phyloP scores from a whole-genome alignment of 1,284 basidiomycete genomes.

The Apiotrichum akiyoshidainum region DNA sequence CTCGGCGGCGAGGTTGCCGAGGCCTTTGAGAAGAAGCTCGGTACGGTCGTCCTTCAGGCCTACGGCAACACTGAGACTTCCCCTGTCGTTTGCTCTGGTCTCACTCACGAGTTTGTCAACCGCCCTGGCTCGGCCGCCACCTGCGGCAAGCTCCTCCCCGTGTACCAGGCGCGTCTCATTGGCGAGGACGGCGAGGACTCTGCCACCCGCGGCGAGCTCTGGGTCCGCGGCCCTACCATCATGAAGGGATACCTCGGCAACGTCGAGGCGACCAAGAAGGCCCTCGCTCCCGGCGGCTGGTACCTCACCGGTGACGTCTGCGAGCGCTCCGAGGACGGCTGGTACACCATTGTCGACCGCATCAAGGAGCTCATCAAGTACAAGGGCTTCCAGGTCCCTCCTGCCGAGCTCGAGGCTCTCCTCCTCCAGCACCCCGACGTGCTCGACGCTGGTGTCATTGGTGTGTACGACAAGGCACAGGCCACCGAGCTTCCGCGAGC shows the following conservation, averaged over 20 bases:
- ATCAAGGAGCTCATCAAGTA: conserved; percentile 83
- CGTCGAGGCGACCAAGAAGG: conserved; percentile 60
- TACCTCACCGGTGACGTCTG: conserved; percentile 81
- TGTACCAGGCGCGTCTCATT: conserved; percentile 72
- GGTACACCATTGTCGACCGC: conserved; percentile 51
- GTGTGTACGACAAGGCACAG: conserved; percentile 60
- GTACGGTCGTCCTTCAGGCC: conserved; percentile 37
- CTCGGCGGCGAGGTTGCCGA: conserved; percentile 55
- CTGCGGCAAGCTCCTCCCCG: conserved; percentile 70
- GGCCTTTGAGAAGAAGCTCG: conserved; percentile 27
- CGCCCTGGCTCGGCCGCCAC: conserved; percentile 61
- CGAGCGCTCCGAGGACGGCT: conserved; percentile 61
- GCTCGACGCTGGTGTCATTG: conserved; percentile 68
- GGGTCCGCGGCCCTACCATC: conserved; percentile 70
- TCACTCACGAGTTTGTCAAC: conserved; percentile 29
- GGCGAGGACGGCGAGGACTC: conserved; percentile 43
- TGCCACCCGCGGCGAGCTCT: conserved; percentile 70
- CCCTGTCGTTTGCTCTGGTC: conserved; percentile 35
- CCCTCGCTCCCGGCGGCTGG: conserved; percentile 61
- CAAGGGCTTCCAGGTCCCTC: conserved; percentile 63
- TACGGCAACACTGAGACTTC: conserved; percentile 54
- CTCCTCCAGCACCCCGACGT: conserved; percentile 68
- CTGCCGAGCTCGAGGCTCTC: conserved; percentile 73
- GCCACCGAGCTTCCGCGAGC: conserved; percentile 70
- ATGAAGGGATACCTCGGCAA: conserved; percentile 74